Base-by-base conservation (phyloP, 345 rosid genomes). In the Eucalyptus regnans region DNA sequence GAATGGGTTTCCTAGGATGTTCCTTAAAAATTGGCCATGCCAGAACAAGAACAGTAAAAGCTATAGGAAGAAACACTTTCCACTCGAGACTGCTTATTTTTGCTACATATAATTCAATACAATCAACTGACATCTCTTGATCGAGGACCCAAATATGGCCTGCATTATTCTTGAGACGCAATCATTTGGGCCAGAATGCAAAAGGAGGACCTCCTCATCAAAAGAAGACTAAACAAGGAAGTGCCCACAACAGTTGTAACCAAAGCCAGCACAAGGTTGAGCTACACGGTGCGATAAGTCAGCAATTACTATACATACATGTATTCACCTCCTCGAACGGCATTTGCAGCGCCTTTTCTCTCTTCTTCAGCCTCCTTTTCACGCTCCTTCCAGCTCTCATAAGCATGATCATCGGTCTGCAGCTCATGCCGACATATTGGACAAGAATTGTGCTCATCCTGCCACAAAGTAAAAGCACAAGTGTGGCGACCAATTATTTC, bases 391-490 rank as follows among this genome's bases (percentile, higher is more conserved):
- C 99, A 94, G 92, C 91, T 96, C 93, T 98, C 99, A 29, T 98
- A 98, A 23, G 92, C 94, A 91, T 95, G 96, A 91, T 98, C 99
- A 71, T 98, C 99, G 33, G 98, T 98, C 71, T 90, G 95, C 89
- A 98, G 93, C 89, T 98, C 99, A 22, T 95, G 94, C 84, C 98
- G 96, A 87, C 99, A 98, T 88, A 97, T 95, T 33, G 99, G 99
- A 90, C 99, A 98, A 76, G 99, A 97, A 94, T 98, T 98, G 92
- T 97, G 97, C 90, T 94, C 98, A 87, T 98, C 97, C 99, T 95
- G 95, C 89, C n/a, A 51, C 87, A 86, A 22, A 89, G 33, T 12
- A n/a, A n/a, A n/a, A 64, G 33, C 17, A 43, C 25, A 22, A n/a
- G 12, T 17, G 79, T 2, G 5, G 29, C 29, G 6, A 76, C 84